These are phyloP conservation scores for Geotrichum bryndzae DNA, from an alignment of 1,139 yeast species.

Conservation along the genomic window DNA sequence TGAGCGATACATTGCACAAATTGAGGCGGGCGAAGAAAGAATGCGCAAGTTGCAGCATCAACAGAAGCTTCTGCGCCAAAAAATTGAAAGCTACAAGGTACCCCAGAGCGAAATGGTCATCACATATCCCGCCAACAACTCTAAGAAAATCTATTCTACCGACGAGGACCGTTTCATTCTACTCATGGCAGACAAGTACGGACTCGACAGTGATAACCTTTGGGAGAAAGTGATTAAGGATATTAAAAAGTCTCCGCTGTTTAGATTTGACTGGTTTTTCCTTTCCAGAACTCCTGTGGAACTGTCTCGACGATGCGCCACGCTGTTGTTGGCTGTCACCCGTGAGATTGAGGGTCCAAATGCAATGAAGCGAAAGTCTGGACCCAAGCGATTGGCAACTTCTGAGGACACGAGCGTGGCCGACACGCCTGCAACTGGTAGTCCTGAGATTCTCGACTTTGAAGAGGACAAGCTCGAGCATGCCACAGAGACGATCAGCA, in stretches of 20 bases:
- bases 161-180: slow-evolving; percentile 82
- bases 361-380: slow-evolving; percentile 20
- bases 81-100: slow-evolving; percentile 56
- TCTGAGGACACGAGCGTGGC: slow-evolving; percentile 15
- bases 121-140: slow-evolving; percentile 76
- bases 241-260: slow-evolving; percentile 63
- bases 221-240: slow-evolving; percentile 78
- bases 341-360: slow-evolving; percentile 32
- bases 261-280: slow-evolving; percentile 87
- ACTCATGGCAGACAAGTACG: slow-evolving; percentile 66
- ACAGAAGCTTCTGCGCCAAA: slow-evolving; percentile 56
- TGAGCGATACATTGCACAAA: slow-evolving; percentile 76
- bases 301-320: slow-evolving; percentile 73
- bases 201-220: slow-evolving; percentile 68
- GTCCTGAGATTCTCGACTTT: slow-evolving; percentile 21
- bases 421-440: slow-evolving; percentile 20
- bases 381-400: slow-evolving; percentile 11
- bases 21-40: slow-evolving; percentile 83
- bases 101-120: slow-evolving; percentile 78
- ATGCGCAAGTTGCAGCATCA: slow-evolving; percentile 59
- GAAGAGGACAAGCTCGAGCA: slow-evolving; percentile 20
- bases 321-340: slow-evolving; percentile 46
- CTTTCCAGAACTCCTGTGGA: slow-evolving; percentile 83
- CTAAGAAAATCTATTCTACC: slow-evolving; percentile 78
- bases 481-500: slow-evolving; percentile 17